These are phyloP conservation scores for Chlamydomonas sp. DNA, from an alignment of 139 green algal genomes.

Conservation along the genomic window DNA sequence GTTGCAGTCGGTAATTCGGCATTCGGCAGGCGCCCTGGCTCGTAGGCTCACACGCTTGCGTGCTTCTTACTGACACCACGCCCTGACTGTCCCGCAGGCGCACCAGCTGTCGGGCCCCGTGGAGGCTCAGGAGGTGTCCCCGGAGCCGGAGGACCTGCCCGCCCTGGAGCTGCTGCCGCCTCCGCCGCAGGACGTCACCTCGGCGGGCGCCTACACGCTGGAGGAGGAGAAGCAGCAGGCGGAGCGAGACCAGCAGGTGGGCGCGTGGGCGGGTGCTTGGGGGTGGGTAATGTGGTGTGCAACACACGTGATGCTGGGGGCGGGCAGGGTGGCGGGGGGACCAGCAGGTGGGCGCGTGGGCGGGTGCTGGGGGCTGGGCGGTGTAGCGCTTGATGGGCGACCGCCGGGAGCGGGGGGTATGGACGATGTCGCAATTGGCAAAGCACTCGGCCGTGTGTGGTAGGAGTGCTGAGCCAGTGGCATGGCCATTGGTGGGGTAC, in stretches of 20 bases:
- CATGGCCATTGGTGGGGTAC: too few species aligned
- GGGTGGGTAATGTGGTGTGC: too few species aligned
- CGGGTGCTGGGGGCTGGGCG: too few species aligned
- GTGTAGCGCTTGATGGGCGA: too few species aligned
- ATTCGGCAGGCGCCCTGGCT: too few species aligned
- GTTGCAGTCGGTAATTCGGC: too few species aligned
- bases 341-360: conserved; percentile 13
- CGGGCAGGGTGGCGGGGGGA: not conserved
- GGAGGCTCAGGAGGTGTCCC: conserved; percentile 11
- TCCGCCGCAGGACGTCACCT: conserved; percentile 43
- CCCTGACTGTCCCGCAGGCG: not conserved
- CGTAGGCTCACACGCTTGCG: not conserved
- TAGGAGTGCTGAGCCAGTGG: too few species aligned
- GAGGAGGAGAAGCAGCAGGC: conserved; percentile 83
- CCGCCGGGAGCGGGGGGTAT: too few species aligned
- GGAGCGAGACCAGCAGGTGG: conserved; percentile 59
- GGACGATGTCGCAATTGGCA: too few species aligned
- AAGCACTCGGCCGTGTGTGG: too few species aligned
- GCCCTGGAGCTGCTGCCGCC: not conserved
- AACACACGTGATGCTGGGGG: too few species aligned
- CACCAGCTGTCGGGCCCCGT: not conserved
- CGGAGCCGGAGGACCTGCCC: not conserved
- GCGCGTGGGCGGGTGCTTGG: not conserved
- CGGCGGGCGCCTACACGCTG: conserved; percentile 64
- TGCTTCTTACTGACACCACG: not conserved